Evolutionary conservation across 164 flowering plant species (phyloP).

Genomic region (Vitis cinerea): DNA sequence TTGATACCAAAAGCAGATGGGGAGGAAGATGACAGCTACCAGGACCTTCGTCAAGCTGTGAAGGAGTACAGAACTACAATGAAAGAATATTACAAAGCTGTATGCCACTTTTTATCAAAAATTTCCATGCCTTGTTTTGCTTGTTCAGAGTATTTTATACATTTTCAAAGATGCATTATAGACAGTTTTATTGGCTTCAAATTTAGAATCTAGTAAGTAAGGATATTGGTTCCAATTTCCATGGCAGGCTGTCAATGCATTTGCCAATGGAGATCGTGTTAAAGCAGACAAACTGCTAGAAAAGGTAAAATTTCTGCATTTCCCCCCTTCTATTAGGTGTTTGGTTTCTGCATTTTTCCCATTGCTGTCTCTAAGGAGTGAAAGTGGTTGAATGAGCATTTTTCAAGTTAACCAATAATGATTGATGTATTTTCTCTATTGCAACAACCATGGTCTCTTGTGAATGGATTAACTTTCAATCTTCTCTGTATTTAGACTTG

Average conservation of each 20-base stretch:
- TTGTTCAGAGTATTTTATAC: background rate
- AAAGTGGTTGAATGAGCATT: background rate
- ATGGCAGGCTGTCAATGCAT: constrained; percentile 63
- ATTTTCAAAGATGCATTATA: background rate
- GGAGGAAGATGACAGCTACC: constrained; percentile 40
- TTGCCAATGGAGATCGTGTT: constrained; percentile 38
- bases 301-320: constrained; percentile 35
- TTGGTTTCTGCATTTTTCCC: background rate
- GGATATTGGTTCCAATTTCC: background rate
- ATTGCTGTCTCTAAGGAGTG: background rate
- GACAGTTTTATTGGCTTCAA: background rate
- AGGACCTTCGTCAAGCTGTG: constrained; percentile 46
- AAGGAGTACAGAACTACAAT: constrained; percentile 53
- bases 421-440: background rate
- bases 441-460: background rate
- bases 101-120: constrained; percentile 23
- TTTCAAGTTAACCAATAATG: background rate
- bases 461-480: background rate
- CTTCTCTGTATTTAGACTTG: background rate
- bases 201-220: background rate
- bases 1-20: constrained; percentile 20
- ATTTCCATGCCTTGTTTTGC: background rate
- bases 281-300: constrained; percentile 41
- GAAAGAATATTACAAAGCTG: constrained; percentile 70
- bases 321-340: too few species aligned